Percentiles rank a stretch among this genome's conserved stretches.
These are phyloP conservation scores for Aspergillus homomorphus DNA, from an alignment of 495 filamentous ascomycete genomes.

Conservation along the genomic window DNA sequence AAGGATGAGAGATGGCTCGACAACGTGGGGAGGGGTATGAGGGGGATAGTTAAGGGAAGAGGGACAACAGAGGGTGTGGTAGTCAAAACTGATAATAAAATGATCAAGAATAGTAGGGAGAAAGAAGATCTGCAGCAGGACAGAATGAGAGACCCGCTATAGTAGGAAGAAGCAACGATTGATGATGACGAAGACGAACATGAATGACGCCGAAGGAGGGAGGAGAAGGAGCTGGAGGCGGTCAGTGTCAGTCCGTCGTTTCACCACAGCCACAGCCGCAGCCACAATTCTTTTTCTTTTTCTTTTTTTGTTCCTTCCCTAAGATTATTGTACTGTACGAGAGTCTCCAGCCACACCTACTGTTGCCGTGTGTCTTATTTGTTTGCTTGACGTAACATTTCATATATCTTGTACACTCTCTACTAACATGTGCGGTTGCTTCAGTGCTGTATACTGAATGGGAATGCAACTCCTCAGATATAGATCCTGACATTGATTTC, in stretches of 20 bases:
- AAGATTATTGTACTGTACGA: too few species aligned
- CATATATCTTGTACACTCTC: too few species aligned
- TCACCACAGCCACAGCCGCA: conserved; percentile 1
- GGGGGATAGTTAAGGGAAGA: neutral
- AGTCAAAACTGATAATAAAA: neutral
- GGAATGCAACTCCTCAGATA: too few species aligned
- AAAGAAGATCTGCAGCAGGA: conserved; percentile 1
- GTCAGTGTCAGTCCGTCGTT: conserved; percentile 10
- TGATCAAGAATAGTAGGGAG: neutral
- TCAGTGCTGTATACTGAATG: too few species aligned
- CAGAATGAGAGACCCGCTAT: conserved; percentile 7
- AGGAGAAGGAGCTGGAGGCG: conserved; percentile 21
- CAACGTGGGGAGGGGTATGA: conserved; percentile 12
- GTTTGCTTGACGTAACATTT: too few species aligned
- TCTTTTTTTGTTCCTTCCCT: too few species aligned
- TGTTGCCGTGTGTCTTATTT: too few species aligned
- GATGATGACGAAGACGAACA: conserved; percentile 22
- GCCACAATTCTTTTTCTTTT: neutral
- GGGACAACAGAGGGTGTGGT: neutral
- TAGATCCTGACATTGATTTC: too few species aligned
- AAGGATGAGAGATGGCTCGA: conserved; percentile 16
- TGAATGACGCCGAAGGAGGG: conserved; percentile 16
- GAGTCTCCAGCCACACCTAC: too few species aligned
- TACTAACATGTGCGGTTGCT: too few species aligned
- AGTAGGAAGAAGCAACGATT: conserved; percentile 11